Evolutionary conservation across 2,329 filamentous ascomycete species (phyloP), one percentile per base, ranked within the genome.

Genomic region (Colletotrichum sp.): DNA sequence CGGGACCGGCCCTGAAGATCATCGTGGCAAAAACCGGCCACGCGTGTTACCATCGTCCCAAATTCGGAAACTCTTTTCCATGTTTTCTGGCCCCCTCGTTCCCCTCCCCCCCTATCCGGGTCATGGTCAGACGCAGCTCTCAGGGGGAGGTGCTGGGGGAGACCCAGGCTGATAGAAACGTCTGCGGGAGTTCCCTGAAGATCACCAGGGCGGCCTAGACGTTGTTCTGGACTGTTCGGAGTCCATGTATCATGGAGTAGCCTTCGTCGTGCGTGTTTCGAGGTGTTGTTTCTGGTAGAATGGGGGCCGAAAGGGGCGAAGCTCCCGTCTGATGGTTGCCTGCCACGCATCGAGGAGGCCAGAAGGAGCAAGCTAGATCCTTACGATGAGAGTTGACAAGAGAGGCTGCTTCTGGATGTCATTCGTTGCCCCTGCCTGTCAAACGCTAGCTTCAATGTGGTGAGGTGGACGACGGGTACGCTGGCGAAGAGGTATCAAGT

Each of bases 141-240:
- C 21, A 61, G 58, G 58, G 28, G 26, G 6, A 14, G 0, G 0
- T 28, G 55, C 58, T 32, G 30, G 28, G 58, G n/a, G 7, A 10
- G 28, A 61, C 58, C 58, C 18, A 32, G 58, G 30, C 30, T 26
- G 55, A 21, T 4, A 21, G 58, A 21, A 28, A 32, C 30, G 30
- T 24, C 28, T 61, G 58, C 58, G 58, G 58, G 58, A 61, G 58
- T 32, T n/a, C 30, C n/a, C 58, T 36, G 30, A 61, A 61, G 58
- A 62, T 62, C 30, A 24, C 4, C 58, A 34, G 30, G 58, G 21
- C n/a, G 30, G 58, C 30, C 21, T 14, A 9, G 58, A 30, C 18
- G 58, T 14, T 30, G 5, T 4, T 36, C 30, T 36, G 18, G 58
- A 1, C 1, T 61, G 58, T 4, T 0, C 1, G 14, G 1, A 0